phyloP scores from a whole-genome alignment of 768 basidiomycete genomes.

The Tylopilus balloui region DNA sequence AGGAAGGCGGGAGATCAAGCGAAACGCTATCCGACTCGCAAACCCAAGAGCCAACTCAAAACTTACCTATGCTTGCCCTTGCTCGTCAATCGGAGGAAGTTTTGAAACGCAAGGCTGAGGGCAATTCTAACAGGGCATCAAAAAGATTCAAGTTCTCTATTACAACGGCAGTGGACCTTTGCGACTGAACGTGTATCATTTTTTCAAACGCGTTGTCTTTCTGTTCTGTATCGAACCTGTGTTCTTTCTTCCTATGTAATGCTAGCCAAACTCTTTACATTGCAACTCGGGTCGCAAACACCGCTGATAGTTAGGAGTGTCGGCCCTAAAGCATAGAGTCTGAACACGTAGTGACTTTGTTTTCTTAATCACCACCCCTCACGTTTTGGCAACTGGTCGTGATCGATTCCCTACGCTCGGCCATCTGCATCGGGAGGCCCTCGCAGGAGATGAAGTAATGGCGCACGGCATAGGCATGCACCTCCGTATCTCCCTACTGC shows the following conservation, averaged over 20 bases:
- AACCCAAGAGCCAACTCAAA: constrained; percentile 40
- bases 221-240: neutral
- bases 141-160: constrained; percentile 77
- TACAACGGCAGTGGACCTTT: constrained; percentile 64
- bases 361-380: constrained; percentile 32
- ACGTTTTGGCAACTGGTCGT: constrained; percentile 44
- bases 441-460: constrained; percentile 90
- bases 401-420: constrained; percentile 35
- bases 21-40: constrained; percentile 28
- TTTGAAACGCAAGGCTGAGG: constrained; percentile 34
- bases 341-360: neutral
- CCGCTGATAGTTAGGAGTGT: constrained; percentile 4
- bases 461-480: constrained; percentile 81
- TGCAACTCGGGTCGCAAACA: too few relatives aligned
- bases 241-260: neutral
- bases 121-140: constrained; percentile 11
- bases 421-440: constrained; percentile 49
- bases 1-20: neutral
- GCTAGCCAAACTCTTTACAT: neutral
- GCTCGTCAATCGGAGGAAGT: constrained; percentile 19
- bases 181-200: constrained; percentile 45
- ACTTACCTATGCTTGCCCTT: constrained; percentile 12
- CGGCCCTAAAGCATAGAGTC: constrained; percentile 34
- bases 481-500: constrained; percentile 84
- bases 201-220: neutral